Conservation (phyloP, 2,329 filamentous ascomycete species). For the Neofusicoccum sp. region DNA sequence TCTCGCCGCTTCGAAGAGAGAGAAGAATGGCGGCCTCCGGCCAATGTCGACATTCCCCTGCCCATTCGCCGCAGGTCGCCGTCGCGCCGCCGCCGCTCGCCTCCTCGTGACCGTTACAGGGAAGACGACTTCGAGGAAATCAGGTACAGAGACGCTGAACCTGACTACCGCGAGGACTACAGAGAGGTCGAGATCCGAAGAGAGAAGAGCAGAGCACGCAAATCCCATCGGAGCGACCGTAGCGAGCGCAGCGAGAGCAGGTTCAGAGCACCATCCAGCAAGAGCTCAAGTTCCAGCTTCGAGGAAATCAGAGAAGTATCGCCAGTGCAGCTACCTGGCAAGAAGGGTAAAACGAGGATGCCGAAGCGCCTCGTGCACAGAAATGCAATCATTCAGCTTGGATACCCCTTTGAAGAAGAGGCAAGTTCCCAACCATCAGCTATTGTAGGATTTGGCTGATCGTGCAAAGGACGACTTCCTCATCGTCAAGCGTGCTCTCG, state of each 20-base stretch:
- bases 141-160: constrained; percentile 44
- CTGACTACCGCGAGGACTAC: constrained; percentile 45
- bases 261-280: constrained; percentile 9
- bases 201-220: constrained; percentile 41
- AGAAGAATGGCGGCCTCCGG: constrained; percentile 65
- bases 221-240: constrained; percentile 1
- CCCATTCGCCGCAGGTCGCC: constrained; percentile 56
- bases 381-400: constrained; percentile 78
- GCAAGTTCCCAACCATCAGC: constrained; percentile 50
- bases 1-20: constrained; percentile 58
- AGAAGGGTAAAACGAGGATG: constrained; percentile 86
- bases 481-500: constrained; percentile 80
- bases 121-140: constrained; percentile 72
- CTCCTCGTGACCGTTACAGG: constrained; percentile 53
- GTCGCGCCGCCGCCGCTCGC: constrained; percentile 59
- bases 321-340: constrained; percentile 41
- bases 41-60: constrained; percentile 70
- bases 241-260: constrained; percentile 27
- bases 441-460: constrained; percentile 34
- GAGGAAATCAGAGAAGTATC: constrained; percentile 37
- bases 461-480: constrained; percentile 70
- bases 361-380: constrained; percentile 79
- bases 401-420: constrained; percentile 86
- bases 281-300: constrained; percentile 36
- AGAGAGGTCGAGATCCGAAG: constrained; percentile 53